Evolutionary conservation across 768 basidiomycete species (phyloP), one percentile per base, ranked within the genome.

Genomic region (Royoungia palumana): DNA sequence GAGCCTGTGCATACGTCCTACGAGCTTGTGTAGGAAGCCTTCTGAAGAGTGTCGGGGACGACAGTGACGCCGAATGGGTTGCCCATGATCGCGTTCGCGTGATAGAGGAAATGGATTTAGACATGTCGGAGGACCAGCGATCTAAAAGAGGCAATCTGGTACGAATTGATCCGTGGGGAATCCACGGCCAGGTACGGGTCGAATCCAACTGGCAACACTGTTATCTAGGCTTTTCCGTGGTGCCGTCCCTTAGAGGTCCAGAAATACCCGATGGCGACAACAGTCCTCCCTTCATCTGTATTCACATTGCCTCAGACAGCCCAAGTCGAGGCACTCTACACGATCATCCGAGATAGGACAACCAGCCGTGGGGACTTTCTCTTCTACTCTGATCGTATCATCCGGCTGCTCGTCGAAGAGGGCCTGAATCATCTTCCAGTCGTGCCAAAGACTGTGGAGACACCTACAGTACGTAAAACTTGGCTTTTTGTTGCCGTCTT

Each of bases 341-440:
- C 94, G 11, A 95, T 96, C 68, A 94, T 96, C 66, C 70, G 95
- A 44, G 85, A 95, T 69, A 87, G 84, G 70, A 80, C 85, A 35
- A 96, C 95, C 4, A 80, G 80, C 22, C 75, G 94, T 46, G 94
- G 94, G 8, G 96, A 98, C 65, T 99, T 99, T 61, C 79, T 99
- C 53, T 99, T 98, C 71, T 94, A 94, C 67, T 88, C 87, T 11
- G 91, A 94, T 70, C 78, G 94, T 16, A 93, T 97, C 68, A 97
- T 97, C 58, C 75, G 87, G 41, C 61, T 89, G 38, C 75, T 90
- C 47, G 87, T 89, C 19, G 86, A 87, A 65, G 82, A 88, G 72
- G 91, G 94, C 17, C 71, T 97, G 53, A 98, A 99, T 66, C 94
- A 87, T 61, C 72, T 88, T 4, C 85, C 86, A 0, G 83, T 96